Conservation (phyloP, 2,329 filamentous ascomycete genomes). For the Hawksworthiomyces lignivorus region DNA sequence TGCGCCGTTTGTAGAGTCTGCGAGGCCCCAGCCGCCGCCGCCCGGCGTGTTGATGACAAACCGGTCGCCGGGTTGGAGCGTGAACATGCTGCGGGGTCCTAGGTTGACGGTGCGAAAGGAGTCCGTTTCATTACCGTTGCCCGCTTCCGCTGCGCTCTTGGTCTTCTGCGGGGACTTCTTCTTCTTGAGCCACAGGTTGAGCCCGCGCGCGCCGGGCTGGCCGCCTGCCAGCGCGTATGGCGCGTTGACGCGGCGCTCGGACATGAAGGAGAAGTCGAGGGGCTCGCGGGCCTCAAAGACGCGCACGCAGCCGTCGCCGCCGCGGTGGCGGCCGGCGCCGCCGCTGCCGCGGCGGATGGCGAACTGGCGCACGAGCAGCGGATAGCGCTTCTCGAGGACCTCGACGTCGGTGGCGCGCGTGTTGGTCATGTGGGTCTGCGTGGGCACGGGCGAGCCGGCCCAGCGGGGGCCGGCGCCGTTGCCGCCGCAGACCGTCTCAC, state of each 20-base stretch:
- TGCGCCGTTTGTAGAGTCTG: too few species aligned
- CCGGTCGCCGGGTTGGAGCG: conserved; percentile 49
- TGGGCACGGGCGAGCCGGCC: conserved; percentile 20
- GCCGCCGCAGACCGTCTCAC: conserved; percentile 25
- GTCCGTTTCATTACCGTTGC: too few species aligned
- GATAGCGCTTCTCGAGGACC: conserved; percentile 26
- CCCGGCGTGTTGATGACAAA: conserved; percentile 57
- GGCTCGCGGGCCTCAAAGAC: conserved; percentile 25
- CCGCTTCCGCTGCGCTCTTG: too few species aligned
- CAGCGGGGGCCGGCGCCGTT: conserved; percentile 23
- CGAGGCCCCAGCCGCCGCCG: conserved; percentile 55
- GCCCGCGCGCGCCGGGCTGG: conserved; percentile 13
- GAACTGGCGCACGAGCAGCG: conserved; percentile 23
- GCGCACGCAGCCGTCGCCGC: conserved; percentile 25
- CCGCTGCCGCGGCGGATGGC: conserved; percentile 21
- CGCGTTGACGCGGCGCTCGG: conserved; percentile 24
- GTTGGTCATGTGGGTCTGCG: conserved; percentile 21
- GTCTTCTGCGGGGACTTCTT: background rate
- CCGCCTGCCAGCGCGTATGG: conserved; percentile 28
- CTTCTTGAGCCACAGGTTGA: conserved; percentile 9
- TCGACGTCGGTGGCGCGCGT: conserved; percentile 24
- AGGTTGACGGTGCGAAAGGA: conserved; percentile 35
- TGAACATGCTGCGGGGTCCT: conserved; percentile 52
- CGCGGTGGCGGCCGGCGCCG: conserved; percentile 20
- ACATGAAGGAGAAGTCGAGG: conserved; percentile 27